These are phyloP conservation scores for Albifimbria verrucaria DNA, from an alignment of 2,329 filamentous ascomycete species.

Conservation along the genomic window DNA sequence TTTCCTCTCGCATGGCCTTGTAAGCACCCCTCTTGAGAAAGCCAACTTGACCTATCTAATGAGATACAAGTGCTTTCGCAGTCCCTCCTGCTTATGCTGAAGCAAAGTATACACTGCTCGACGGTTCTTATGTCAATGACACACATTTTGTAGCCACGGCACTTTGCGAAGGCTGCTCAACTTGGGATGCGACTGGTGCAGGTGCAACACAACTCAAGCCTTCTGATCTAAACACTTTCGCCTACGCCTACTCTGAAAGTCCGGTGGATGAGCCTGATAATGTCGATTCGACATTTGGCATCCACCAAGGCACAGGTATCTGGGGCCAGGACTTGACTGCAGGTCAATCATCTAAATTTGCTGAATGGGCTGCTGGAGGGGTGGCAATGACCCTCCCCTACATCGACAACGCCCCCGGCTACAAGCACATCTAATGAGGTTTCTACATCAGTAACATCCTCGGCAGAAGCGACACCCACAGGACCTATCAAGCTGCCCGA, in stretches of 20 bases:
- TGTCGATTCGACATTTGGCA: conserved; percentile 34
- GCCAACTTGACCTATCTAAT: not conserved
- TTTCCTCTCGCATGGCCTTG: conserved; percentile 34
- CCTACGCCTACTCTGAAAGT: conserved; percentile 34
- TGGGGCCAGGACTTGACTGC: conserved; percentile 34
- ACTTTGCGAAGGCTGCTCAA: conserved; percentile 37
- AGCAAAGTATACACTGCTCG: conserved; percentile 29
- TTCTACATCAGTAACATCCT: not conserved
- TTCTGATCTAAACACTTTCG: conserved; percentile 32
- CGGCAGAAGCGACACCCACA: not conserved
- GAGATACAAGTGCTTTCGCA: conserved; percentile 28
- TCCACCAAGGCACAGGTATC: conserved; percentile 40
- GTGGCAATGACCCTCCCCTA: not conserved
- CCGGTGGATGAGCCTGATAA: conserved; percentile 35
- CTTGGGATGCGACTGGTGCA: conserved; percentile 39
- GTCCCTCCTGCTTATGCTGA: conserved; percentile 25
- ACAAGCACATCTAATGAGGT: not conserved
- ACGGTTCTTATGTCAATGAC: conserved; percentile 29
- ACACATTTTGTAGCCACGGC: conserved; percentile 33
- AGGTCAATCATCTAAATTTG: conserved; percentile 30
- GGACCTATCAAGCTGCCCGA: not conserved
- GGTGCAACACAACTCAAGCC: conserved; percentile 32
- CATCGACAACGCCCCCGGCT: not conserved
- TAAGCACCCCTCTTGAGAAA: conserved; percentile 13
- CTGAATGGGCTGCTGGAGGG: conserved; percentile 4